phyloP scores from a whole-genome alignment of 2,329 filamentous ascomycete genomes.

The Mycosphaerella sp. region DNA sequence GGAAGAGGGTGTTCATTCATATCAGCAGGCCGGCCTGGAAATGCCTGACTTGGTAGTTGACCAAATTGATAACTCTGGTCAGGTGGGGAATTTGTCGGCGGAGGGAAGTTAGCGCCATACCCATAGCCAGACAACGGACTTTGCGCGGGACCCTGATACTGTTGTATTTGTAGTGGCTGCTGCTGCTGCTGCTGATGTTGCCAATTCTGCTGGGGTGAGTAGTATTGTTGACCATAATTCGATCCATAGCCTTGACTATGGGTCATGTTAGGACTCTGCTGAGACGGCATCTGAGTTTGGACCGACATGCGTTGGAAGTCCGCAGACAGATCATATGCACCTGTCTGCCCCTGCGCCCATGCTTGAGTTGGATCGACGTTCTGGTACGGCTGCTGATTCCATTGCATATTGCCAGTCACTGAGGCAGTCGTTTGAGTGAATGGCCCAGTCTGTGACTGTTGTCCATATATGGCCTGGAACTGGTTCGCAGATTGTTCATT shows the following conservation, averaged over 20 bases:
- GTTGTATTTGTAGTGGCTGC: conserved; percentile 21
- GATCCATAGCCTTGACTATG: conserved; percentile 13
- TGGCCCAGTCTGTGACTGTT: conserved; percentile 8
- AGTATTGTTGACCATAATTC: conserved; percentile 25
- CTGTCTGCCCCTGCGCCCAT: conserved; percentile 30
- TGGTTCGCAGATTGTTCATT: conserved; percentile 12
- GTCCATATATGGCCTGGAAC: conserved; percentile 15
- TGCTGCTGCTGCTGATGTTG: conserved; percentile 31
- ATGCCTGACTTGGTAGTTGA: conserved; percentile 64
- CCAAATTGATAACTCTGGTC: conserved; percentile 63
- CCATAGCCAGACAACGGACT: conserved; percentile 13
- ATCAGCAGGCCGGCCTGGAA: conserved; percentile 64
- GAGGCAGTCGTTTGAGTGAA: conserved; percentile 10
- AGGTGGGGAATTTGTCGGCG: conserved; percentile 32
- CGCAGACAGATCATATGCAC: conserved; percentile 40
- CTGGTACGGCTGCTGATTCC: conserved; percentile 25
- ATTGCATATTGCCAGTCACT: conserved; percentile 8
- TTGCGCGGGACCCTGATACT: conserved; percentile 26
- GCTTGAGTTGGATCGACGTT: conserved; percentile 35
- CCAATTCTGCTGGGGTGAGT: conserved; percentile 26
- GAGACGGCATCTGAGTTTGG: conserved; percentile 31
- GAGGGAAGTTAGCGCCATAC: conserved; percentile 12
- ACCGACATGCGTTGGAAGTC: conserved; percentile 47
- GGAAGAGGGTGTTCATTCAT: conserved; percentile 76
- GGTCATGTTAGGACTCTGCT: conserved; percentile 19